Percentiles rank a stretch among this genome's conserved stretches.
phyloP scores from a whole-genome alignment of 2,329 filamentous ascomycete genomes.

The Tolypocladium pustulatum region DNA sequence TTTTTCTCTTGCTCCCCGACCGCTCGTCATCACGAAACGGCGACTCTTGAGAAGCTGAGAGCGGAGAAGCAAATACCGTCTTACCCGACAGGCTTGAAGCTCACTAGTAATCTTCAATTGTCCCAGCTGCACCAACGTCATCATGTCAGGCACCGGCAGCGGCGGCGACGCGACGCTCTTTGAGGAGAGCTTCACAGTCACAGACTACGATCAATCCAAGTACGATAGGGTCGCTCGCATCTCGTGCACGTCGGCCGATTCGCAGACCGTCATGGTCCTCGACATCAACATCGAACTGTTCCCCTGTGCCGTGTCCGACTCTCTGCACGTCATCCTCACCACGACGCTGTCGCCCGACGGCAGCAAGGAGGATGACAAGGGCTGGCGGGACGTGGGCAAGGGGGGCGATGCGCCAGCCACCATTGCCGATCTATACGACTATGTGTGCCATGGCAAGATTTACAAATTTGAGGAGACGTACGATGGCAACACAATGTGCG shows the following conservation, averaged over 20 bases:
- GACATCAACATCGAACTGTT: conserved; percentile 95
- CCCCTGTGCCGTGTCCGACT: conserved; percentile 63
- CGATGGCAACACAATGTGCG: conserved; percentile 73
- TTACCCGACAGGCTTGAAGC: background rate
- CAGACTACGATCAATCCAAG: conserved; percentile 68
- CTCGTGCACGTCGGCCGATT: conserved; percentile 64
- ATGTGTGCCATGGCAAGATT: conserved; percentile 81
- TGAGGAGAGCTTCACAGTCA: conserved; percentile 84
- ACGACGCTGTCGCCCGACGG: conserved; percentile 83
- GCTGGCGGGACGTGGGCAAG: conserved; percentile 69
- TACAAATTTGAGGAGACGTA: conserved; percentile 77
- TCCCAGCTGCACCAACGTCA: background rate
- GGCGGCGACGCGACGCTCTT: conserved; percentile 86
- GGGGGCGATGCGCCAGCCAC: conserved; percentile 43
- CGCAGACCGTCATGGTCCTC: conserved; percentile 65
- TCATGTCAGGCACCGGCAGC: conserved; percentile 25
- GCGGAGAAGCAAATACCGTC: background rate
- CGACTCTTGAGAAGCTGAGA: background rate
- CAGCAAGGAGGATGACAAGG: conserved; percentile 61
- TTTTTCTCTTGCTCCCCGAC: background rate
- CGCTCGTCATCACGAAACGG: background rate
- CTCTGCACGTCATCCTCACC: conserved; percentile 70
- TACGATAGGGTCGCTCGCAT: conserved; percentile 94
- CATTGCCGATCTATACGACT: conserved; percentile 72
- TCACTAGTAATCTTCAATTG: background rate